These are phyloP conservation scores for Pelargonium cotyledonis DNA, from an alignment of 441 rosid genomes.

Conservation along the genomic window DNA sequence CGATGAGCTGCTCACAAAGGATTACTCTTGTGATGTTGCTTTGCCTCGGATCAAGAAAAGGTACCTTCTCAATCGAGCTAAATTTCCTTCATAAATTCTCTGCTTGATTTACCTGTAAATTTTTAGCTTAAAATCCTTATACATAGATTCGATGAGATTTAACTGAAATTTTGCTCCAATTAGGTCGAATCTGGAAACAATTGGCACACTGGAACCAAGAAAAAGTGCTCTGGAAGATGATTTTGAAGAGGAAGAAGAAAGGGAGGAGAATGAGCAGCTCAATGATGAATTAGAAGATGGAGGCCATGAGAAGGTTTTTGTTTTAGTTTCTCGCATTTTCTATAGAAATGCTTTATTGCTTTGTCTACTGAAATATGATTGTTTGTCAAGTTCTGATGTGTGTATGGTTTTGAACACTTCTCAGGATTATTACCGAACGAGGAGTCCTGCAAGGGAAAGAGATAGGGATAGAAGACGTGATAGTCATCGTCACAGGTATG, in stretches of 20 bases:
- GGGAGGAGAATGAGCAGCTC: conserved; percentile 65
- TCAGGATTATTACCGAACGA: conserved; percentile 64
- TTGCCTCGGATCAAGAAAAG: conserved; percentile 84
- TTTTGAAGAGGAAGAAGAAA: conserved; percentile 95
- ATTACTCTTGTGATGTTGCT: conserved; percentile 83
- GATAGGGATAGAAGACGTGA: conserved; percentile 76
- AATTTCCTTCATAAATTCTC: neutral
- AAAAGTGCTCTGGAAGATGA: conserved; percentile 93
- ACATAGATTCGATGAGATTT: neutral
- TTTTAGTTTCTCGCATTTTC: neutral
- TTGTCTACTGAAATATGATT: neutral
- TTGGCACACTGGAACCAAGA: conserved; percentile 63
- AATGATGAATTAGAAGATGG: conserved; percentile 47
- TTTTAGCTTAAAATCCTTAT: neutral
- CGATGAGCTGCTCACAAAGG: conserved; percentile 71
- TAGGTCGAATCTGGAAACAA: conserved; percentile 77
- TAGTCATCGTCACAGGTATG: conserved; percentile 65
- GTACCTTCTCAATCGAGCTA: conserved; percentile 22
- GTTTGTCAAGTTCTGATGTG: conserved; percentile 5
- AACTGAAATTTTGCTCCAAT: neutral
- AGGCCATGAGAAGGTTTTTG: conserved; percentile 55
- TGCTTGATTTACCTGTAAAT: neutral
- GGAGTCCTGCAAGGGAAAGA: conserved; percentile 75
- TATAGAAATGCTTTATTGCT: neutral
- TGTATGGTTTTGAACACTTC: conserved; percentile 15